Base-by-base conservation (phyloP, 2,329 filamentous ascomycete species). In the Hortaea sp. region DNA sequence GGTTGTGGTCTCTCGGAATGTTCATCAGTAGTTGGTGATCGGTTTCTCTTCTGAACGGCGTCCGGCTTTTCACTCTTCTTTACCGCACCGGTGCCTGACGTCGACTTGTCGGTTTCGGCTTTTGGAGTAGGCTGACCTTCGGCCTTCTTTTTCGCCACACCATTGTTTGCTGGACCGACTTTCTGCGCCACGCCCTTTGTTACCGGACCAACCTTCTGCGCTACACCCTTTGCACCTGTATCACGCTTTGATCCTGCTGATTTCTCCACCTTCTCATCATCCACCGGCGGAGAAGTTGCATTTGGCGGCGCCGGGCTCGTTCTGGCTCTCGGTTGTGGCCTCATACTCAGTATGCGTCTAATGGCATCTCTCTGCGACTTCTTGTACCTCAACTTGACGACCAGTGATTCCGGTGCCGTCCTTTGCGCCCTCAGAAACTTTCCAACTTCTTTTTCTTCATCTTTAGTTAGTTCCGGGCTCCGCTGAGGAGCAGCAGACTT, bases 341-440 rank as follows among this genome's bases (percentile, higher is more conserved):
- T 56, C 50, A 58, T 60, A 31, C 53, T 56, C 43, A 63, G 46
- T n/a, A 63, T 61, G 5, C 59, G 53, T 38, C 44, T 46, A n/a
- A 63, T 50, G 13, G 49, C 51, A 27, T 55, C 53, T 37, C 51
- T 48, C 11, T 50, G 53, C 9, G 49, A 38, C 39, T 58, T 57
- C 47, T 55, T 59, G 42, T 55, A 60, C 43, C 57, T 62, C 45
- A 63, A 34, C 49, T 57, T 60, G 6, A 62, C 51, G 12, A 60
- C 28, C 39, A 55, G 43, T 11, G 47, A 46, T 7, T 47, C 31
- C 34, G 52, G 51, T 20, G 45, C 46, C n/a, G 42, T 30, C 29
- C 39, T 48, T 38, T 49, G 50, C 30, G 39, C 44, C 20, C 54
- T 53, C 10, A 46, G 29, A 1, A 43, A 44, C 28, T 49, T 52